Percentiles rank a stretch among this genome's conserved stretches.
Conservation (phyloP, 2,329 filamentous ascomycete genomes). For the Colletotrichum destructivum region DNA sequence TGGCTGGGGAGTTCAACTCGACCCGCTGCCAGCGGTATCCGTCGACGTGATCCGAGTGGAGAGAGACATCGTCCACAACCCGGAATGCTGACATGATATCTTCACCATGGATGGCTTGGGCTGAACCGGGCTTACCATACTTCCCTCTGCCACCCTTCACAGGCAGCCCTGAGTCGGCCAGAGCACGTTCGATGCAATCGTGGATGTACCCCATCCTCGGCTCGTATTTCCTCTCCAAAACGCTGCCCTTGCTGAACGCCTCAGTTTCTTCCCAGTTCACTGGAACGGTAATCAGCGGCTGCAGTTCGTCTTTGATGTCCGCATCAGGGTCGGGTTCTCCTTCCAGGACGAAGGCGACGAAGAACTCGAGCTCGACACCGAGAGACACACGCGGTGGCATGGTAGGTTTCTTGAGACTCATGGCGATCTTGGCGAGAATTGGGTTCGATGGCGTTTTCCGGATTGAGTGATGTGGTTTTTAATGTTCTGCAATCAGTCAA, state of each 20-base stretch:
- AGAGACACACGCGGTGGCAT: conserved; percentile 45
- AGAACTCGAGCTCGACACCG: conserved; percentile 49
- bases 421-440: neutral
- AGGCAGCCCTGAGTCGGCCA: conserved; percentile 35
- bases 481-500: conserved; percentile 19
- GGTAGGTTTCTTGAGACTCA: conserved; percentile 18
- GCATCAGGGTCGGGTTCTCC: conserved; percentile 46
- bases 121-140: conserved; percentile 9
- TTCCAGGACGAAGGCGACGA: conserved; percentile 41
- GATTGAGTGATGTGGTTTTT: neutral
- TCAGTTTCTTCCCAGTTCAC: neutral
- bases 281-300: conserved; percentile 47
- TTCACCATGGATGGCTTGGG: conserved; percentile 27
- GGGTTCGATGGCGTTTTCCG: too few relatives aligned
- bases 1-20: conserved; percentile 53
- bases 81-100: conserved; percentile 22
- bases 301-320: conserved; percentile 40
- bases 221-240: neutral
- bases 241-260: neutral
- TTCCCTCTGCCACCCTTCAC: neutral
- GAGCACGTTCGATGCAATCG: neutral
- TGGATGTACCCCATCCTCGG: neutral
- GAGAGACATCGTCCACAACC: conserved; percentile 17
- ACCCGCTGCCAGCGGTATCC: conserved; percentile 46
- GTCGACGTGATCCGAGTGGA: conserved; percentile 28